phyloP scores from a whole-genome alignment of 2,329 filamentous ascomycete genomes.

The Scleromitrula shiraiana region DNA sequence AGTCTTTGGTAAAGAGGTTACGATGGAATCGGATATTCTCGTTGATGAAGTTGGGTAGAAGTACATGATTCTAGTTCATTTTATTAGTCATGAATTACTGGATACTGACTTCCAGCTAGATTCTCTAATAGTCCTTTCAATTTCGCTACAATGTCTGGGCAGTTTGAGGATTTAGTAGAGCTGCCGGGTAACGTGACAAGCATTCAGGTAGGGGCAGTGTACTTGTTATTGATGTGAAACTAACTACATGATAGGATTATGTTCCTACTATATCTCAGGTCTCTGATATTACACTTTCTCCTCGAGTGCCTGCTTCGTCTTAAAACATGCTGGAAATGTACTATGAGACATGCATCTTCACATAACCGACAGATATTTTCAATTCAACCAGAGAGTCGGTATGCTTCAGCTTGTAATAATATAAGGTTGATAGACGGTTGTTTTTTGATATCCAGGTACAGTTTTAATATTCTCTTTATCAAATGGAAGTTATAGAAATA shows the following conservation, averaged over 20 bases:
- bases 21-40: not conserved
- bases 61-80: not conserved
- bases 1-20: not conserved
- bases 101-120: not conserved
- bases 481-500: too few relatives aligned
- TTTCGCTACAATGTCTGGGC: constrained; percentile 1
- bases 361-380: too few relatives aligned
- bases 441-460: too few relatives aligned
- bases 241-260: not conserved
- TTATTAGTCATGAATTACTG: not conserved
- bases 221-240: not conserved
- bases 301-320: too few relatives aligned
- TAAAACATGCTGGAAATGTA: too few relatives aligned
- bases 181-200: not conserved
- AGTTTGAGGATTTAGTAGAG: constrained; percentile 4
- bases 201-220: not conserved
- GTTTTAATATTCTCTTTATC: too few relatives aligned
- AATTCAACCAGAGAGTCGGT: too few relatives aligned
- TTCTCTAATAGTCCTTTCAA: constrained; percentile 5
- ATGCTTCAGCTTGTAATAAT: too few relatives aligned
- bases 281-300: not conserved
- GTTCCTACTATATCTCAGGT: not conserved
- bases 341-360: too few relatives aligned
- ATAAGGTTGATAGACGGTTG: too few relatives aligned
- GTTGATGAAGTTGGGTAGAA: constrained; percentile 4